Evolutionary conservation across 2,329 filamentous ascomycete genomes (phyloP).

Genomic region (Alternaria gaisen): DNA sequence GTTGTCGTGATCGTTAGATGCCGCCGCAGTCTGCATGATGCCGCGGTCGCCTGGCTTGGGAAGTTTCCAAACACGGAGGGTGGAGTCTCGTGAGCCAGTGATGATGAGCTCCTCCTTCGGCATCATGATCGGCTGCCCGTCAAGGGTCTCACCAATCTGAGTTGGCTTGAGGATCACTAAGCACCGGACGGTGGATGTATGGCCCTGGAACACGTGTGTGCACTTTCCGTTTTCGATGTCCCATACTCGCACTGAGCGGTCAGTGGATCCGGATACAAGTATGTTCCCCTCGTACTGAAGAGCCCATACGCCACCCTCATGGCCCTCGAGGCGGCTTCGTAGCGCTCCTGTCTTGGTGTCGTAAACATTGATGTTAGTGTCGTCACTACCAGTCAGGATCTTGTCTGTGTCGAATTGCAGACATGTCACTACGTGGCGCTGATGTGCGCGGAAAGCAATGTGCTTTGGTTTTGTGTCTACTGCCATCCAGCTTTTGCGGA

Average conservation of each 20-base stretch:
- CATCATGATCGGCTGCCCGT: slow-evolving; percentile 84
- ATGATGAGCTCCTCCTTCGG: slow-evolving; percentile 96
- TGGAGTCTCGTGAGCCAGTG: slow-evolving; percentile 94
- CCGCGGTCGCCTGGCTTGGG: slow-evolving; percentile 79
- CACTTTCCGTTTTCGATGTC: slow-evolving; percentile 93
- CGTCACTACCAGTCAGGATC: slow-evolving; percentile 96
- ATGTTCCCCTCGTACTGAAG: slow-evolving; percentile 96
- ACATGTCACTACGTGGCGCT: slow-evolving; percentile 95
- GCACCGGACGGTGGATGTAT: slow-evolving; percentile 96
- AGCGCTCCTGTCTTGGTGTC: slow-evolving; percentile 93
- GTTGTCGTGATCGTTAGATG: slow-evolving; percentile 79
- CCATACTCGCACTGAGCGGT: slow-evolving; percentile 98
- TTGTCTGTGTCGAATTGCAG: slow-evolving; percentile 98
- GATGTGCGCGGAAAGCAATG: slow-evolving; percentile 95
- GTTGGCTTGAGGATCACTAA: slow-evolving; percentile 92
- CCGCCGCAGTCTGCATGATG: slow-evolving; percentile 81
- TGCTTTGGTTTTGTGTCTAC: slow-evolving; percentile 83
- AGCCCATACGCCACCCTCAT: slow-evolving; percentile 98
- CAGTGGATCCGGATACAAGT: slow-evolving; percentile 93
- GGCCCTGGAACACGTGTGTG: slow-evolving; percentile 95
- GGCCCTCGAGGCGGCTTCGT: slow-evolving; percentile 83
- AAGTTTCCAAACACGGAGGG: slow-evolving; percentile 91
- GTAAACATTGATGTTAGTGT: slow-evolving; percentile 97
- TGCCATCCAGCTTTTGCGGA: slow-evolving; percentile 91
- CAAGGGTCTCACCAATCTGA: slow-evolving; percentile 73